Evolutionary conservation across 2,329 filamentous ascomycete species (phyloP), one percentile per base, ranked within the genome.

Genomic region (Diaporthe sp.): DNA sequence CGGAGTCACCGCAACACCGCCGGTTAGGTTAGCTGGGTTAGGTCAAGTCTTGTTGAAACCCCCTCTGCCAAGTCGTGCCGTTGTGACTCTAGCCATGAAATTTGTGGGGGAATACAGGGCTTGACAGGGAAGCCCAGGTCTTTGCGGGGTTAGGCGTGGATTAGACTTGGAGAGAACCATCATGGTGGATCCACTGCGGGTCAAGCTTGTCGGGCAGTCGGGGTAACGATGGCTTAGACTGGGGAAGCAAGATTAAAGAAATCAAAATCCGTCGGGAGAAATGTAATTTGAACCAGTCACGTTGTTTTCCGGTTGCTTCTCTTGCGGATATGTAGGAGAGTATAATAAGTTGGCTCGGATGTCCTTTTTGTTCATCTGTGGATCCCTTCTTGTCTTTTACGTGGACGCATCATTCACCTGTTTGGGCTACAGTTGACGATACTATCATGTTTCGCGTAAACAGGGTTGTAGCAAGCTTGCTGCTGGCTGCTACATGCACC

Each of bases 11-110:
- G 59, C 59, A 6, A 42, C 27, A 42, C 27, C 59, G 42, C 42
- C 42, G 42, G 59, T 25, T 22, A 65, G 27, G 35, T 42, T 65
- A 65, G 42, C 59, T 65, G 59, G 27, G 39, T 65, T 65, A 10
- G 59, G 42, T 32, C 59, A 65, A 65, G 59, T 50, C 17, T 27
- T 65, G 19, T 35, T 25, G 12, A 50, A 4, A 19, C 4, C 42
- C 59, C 59, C 42, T 50, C 59, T 65, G 59, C 59, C 59, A 65
- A 65, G 59, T 35, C 59, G 42, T 2, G 59, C 39, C 59, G 59
- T 65, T 65, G 59, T 35, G 42, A 65, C 59, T 65, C 42, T 50
- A 65, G 59, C 42, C 50, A 3, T 35, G 59, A 3, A n/a, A 47
- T 32, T 47, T 65, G 59, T 65, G 59, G 59, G 59, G 59, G 5